A percentile compares a stretch with the other conserved stretches of the same genome.
phyloP scores from a whole-genome alignment of 768 basidiomycete genomes.

The Amanita molliuscula region DNA sequence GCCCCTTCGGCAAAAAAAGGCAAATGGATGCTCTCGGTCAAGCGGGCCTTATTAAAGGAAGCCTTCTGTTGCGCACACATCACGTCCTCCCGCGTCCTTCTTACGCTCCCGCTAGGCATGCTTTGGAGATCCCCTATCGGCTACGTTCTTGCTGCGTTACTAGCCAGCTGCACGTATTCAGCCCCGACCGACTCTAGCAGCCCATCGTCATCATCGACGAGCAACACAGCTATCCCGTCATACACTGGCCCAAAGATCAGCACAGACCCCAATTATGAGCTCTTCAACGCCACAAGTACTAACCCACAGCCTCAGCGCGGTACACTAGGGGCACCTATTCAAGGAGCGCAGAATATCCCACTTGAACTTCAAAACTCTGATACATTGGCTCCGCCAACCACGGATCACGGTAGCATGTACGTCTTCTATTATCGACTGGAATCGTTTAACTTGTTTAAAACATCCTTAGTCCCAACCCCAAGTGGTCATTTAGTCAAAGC shows the following conservation, averaged over 20 bases:
- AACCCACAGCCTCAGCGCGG: constrained; percentile 27
- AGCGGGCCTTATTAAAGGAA: not conserved
- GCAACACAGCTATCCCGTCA: not conserved
- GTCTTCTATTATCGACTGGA: constrained; percentile 10
- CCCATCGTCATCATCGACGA: not conserved
- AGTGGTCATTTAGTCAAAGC: constrained; percentile 48
- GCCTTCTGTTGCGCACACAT: not conserved
- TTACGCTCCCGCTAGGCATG: not conserved
- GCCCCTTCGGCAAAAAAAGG: too few species aligned
- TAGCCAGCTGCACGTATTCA: not conserved
- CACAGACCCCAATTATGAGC: constrained; percentile 32
- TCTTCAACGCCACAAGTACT: constrained; percentile 21
- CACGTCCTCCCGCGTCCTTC: not conserved
- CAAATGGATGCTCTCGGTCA: not conserved
- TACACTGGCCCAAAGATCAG: constrained; percentile 20
- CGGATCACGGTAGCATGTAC: constrained; percentile 33
- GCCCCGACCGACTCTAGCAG: not conserved
- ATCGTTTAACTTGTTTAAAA: not conserved
- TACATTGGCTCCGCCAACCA: constrained; percentile 32
- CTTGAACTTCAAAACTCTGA: constrained; percentile 36
- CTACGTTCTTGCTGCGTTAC: not conserved
- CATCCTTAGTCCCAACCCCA: constrained; percentile 30
- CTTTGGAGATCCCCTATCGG: not conserved
- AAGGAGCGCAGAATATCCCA: constrained; percentile 30
- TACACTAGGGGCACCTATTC: constrained; percentile 26